Conservation (phyloP, 306 rosid genomes). For the Spatholobus suberectus region DNA sequence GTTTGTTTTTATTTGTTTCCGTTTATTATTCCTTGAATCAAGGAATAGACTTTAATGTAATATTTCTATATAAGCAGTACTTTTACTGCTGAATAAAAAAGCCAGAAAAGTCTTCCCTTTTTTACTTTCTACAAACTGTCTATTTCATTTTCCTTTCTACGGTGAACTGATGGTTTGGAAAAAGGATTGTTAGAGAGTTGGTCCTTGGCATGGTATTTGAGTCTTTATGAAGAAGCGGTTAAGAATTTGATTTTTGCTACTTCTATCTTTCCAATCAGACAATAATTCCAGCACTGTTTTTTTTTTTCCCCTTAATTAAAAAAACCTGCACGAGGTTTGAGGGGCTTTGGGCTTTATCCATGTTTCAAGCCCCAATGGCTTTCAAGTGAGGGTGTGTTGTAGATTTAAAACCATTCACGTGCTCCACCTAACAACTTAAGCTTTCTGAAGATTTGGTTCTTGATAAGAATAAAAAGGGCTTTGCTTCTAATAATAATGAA, state of each 20-base stretch:
- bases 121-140: no score
- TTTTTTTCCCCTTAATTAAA: background rate
- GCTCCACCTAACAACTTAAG: background rate
- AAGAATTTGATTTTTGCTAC: constrained; percentile 10
- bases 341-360: constrained; percentile 20
- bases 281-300: background rate
- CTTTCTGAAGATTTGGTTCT: constrained; percentile 11
- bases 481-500: constrained; percentile 15
- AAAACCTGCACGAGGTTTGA: background rate
- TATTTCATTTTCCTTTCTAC: constrained; percentile 18
- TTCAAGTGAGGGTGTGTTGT: constrained; percentile 1
- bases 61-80: no score
- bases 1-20: no score
- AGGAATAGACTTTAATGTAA: no score
- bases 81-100: no score
- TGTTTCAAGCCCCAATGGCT: constrained; percentile 6
- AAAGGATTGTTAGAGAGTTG: constrained; percentile 38
- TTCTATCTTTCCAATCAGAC: background rate
- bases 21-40: no score
- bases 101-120: no score
- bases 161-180: background rate
- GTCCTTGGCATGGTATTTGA: constrained; percentile 17
- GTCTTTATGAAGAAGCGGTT: constrained; percentile 21
- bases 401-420: constrained; percentile 9
- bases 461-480: background rate